Evolutionary conservation across 768 basidiomycete species (phyloP).

Genomic region (Collybiopsis confluens): DNA sequence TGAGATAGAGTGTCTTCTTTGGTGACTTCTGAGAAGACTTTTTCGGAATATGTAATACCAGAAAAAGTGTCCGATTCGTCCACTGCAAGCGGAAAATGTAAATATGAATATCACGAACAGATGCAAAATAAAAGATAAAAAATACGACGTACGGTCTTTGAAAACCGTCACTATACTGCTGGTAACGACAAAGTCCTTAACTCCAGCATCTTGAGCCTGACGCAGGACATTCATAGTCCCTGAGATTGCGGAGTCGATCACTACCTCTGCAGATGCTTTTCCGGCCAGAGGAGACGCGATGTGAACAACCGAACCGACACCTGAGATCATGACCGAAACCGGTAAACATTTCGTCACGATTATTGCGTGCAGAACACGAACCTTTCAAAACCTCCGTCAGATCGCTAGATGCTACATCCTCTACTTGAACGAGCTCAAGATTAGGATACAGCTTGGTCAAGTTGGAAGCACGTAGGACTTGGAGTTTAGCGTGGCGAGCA

Average conservation of each 20-base stretch:
- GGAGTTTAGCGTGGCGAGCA: conserved; percentile 4
- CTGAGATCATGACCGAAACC: background rate
- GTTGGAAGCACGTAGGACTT: background rate
- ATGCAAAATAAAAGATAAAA: too few relatives aligned
- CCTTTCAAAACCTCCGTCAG: conserved; percentile 16
- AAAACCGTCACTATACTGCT: conserved; percentile 8
- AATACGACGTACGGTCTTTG: background rate
- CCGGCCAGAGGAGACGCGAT: conserved; percentile 8
- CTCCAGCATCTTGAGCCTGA: conserved; percentile 16
- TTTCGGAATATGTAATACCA: too few relatives aligned
- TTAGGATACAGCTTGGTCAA: background rate
- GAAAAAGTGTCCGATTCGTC: too few relatives aligned
- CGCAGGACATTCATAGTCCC: conserved; percentile 23
- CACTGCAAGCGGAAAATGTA: background rate
- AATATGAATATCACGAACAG: too few relatives aligned
- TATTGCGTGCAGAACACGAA: background rate
- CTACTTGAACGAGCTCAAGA: conserved; percentile 14
- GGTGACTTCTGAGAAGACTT: background rate
- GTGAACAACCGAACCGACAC: conserved; percentile 10
- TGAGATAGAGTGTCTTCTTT: conserved; percentile 2
- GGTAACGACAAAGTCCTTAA: conserved; percentile 19
- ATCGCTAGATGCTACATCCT: conserved; percentile 14
- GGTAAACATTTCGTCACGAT: background rate
- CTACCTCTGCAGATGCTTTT: background rate
- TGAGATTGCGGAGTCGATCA: conserved; percentile 16